These are phyloP conservation scores for Globisporangium nunn DNA, from an alignment of 352 stramenopile genomes.

Conservation along the genomic window DNA sequence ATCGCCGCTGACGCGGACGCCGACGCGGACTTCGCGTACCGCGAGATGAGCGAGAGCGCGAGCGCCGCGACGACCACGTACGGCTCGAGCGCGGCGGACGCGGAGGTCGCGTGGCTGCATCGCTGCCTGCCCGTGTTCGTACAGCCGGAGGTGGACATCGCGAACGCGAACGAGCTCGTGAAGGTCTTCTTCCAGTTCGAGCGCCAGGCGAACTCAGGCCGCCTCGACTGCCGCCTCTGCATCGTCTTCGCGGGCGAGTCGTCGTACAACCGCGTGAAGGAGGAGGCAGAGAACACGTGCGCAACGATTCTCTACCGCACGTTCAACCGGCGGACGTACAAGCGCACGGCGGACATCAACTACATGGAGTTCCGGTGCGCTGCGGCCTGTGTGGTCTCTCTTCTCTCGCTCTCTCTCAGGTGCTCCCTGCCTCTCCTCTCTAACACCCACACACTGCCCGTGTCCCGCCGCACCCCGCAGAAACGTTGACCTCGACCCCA, in stretches of 20 bases:
- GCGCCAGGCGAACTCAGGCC: slow-evolving; percentile 35
- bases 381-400: not conserved
- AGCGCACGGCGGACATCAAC: slow-evolving; percentile 86
- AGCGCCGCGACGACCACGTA: slow-evolving; percentile 12
- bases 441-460: no score
- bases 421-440: not conserved
- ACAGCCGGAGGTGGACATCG: slow-evolving; percentile 77
- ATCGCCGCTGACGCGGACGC: not conserved
- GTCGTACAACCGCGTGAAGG: slow-evolving; percentile 75
- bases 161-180: slow-evolving; percentile 74
- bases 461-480: slow-evolving; percentile 11
- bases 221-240: slow-evolving; percentile 72
- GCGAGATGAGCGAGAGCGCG: slow-evolving; percentile 38
- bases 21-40: slow-evolving; percentile 28
- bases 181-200: slow-evolving; percentile 83
- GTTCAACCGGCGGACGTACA: slow-evolving; percentile 82
- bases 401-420: slow-evolving; percentile 5
- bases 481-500: slow-evolving; percentile 52
- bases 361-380: slow-evolving; percentile 77
- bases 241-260: slow-evolving; percentile 78
- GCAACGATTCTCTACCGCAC: slow-evolving; percentile 78
- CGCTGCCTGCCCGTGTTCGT: slow-evolving; percentile 79
- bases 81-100: slow-evolving; percentile 21
- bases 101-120: slow-evolving; percentile 68
- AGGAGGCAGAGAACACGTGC: slow-evolving; percentile 66